Percentiles rank a stretch among this genome's conserved stretches.
These are phyloP conservation scores for Aspergillus fischeri DNA, from an alignment of 2,329 filamentous ascomycete genomes.

Conservation along the genomic window DNA sequence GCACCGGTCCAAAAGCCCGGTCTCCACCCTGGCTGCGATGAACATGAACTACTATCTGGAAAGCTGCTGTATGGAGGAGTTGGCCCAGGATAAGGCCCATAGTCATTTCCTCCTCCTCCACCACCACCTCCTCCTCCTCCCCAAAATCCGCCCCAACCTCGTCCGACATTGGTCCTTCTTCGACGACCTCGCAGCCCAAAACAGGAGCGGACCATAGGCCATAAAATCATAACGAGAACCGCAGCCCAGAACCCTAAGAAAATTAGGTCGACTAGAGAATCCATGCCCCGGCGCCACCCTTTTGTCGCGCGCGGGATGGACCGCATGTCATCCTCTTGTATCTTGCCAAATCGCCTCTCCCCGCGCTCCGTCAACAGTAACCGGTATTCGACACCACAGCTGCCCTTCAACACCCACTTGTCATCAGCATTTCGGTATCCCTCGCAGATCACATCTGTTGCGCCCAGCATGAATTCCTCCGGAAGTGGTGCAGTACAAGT, in stretches of 20 bases:
- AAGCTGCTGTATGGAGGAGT: conserved; percentile 40
- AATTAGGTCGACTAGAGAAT: conserved; percentile 22
- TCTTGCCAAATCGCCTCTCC: conserved; percentile 63
- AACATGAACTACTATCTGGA: conserved; percentile 17
- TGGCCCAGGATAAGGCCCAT: conserved; percentile 29
- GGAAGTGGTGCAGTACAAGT: conserved; percentile 69
- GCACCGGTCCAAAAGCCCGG: conserved; percentile 48
- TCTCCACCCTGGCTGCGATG: conserved; percentile 31
- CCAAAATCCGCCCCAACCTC: conserved; percentile 25
- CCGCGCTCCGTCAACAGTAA: conserved; percentile 73
- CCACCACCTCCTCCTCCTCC: conserved; percentile 32
- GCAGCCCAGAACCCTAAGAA: conserved; percentile 33
- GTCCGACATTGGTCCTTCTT: conserved; percentile 12
- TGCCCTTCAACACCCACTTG: conserved; percentile 82
- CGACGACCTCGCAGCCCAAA: conserved; percentile 21
- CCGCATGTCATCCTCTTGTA: conserved; percentile 36
- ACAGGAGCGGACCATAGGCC: conserved; percentile 20
- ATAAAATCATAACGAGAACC: conserved; percentile 26
- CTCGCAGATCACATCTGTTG: conserved; percentile 88
- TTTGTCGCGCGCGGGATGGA: conserved; percentile 1
- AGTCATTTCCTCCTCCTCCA: conserved; percentile 31
- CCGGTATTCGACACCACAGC: conserved; percentile 87
- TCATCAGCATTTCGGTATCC: conserved; percentile 76
- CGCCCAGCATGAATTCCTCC: conserved; percentile 67
- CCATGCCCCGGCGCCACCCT: conserved; percentile 5